phyloP scores from a whole-genome alignment of 306 rosid genomes.

The Dalbergia cultrata region DNA sequence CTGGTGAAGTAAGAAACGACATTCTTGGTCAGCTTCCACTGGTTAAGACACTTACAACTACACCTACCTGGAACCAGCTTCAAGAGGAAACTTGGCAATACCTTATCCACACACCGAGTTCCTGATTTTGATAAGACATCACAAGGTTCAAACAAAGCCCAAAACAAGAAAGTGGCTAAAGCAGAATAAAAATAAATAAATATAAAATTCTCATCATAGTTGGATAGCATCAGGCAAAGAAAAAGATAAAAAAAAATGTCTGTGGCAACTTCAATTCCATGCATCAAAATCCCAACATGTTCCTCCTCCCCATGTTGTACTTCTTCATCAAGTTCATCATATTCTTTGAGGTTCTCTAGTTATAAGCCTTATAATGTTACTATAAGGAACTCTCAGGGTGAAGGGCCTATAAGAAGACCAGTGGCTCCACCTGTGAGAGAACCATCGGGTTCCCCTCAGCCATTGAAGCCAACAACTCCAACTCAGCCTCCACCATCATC shows the following conservation, averaged over 20 bases:
- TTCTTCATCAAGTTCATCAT: constrained; percentile 51
- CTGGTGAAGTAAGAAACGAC: constrained; percentile 28
- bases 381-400: constrained; percentile 79
- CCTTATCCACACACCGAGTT: constrained; percentile 68
- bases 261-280: constrained; percentile 70
- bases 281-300: constrained; percentile 67
- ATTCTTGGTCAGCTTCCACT: constrained; percentile 12
- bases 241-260: constrained; percentile 71
- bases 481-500: constrained; percentile 52
- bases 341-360: constrained; percentile 50
- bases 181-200: neutral
- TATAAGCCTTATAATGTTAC: constrained; percentile 49
- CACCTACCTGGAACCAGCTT: constrained; percentile 31
- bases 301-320: constrained; percentile 60
- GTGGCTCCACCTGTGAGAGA: constrained; percentile 71
- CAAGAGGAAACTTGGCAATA: constrained; percentile 63
- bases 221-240: constrained; percentile 34
- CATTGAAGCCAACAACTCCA: constrained; percentile 63
- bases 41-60: constrained; percentile 28
- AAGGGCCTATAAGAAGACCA: constrained; percentile 92
- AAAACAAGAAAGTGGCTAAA: constrained; percentile 51
- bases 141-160: constrained; percentile 40
- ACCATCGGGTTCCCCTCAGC: constrained; percentile 52
- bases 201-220: neutral
- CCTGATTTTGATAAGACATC: constrained; percentile 58